Conservation (phyloP, 164 flowering plant species). For the Liriodendron chinense region DNA sequence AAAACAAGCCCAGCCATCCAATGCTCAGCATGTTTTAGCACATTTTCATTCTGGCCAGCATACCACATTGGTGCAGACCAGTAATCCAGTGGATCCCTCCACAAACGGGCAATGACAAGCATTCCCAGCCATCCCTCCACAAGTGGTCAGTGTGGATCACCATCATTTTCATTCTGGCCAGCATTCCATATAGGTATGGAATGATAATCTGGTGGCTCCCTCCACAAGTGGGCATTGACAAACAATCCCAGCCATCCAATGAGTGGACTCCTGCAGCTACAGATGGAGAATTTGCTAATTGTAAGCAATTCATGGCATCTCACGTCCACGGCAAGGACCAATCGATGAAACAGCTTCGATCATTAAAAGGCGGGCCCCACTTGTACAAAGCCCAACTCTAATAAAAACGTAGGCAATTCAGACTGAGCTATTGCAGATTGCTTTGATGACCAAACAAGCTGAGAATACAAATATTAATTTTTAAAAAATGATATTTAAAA, state of each 20-base stretch:
- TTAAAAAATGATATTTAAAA: too few species aligned
- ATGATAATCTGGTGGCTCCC: background rate
- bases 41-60: too few species aligned
- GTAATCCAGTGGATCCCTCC: background rate
- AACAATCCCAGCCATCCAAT: background rate
- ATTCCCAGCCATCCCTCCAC: background rate
- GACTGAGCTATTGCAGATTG: background rate
- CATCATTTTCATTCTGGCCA: background rate
- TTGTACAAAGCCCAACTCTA: background rate
- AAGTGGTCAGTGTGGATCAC: background rate
- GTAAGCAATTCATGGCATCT: background rate
- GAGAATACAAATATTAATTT: background rate
- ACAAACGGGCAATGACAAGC: background rate
- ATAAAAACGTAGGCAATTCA: background rate
- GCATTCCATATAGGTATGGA: background rate
- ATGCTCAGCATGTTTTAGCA: too few species aligned
- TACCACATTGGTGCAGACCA: background rate
- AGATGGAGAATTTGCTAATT: too few species aligned
- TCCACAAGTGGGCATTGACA: background rate
- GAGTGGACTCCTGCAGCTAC: background rate
- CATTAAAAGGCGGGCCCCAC: background rate
- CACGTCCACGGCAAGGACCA: background rate
- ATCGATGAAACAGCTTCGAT: background rate
- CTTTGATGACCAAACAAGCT: background rate
- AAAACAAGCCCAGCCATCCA: too few species aligned